Evolutionary conservation across 148 eudicot species (phyloP).

Genomic region (Linanthus parryae): DNA sequence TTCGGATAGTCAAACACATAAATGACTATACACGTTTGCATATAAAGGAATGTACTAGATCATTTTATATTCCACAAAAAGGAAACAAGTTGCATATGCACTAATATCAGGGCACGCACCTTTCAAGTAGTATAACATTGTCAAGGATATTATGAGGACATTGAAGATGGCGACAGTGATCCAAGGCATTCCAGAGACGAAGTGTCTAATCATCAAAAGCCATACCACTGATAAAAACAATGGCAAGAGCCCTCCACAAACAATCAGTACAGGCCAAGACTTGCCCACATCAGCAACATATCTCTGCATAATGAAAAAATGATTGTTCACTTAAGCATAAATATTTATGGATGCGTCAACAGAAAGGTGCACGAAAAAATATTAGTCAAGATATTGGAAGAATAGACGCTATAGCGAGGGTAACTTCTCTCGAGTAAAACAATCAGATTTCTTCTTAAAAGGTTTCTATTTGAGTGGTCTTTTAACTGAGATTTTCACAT

Average conservation of each 20-base stretch:
- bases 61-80: neutral
- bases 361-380: too few relatives aligned
- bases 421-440: too few relatives aligned
- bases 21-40: too few relatives aligned
- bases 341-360: too few relatives aligned
- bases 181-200: conserved; percentile 98
- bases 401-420: too few relatives aligned
- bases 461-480: too few relatives aligned
- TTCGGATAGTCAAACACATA: too few relatives aligned
- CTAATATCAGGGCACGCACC: too few relatives aligned
- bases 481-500: too few relatives aligned
- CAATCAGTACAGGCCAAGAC: conserved; percentile 86
- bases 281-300: conserved; percentile 95
- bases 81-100: conserved; percentile 16
- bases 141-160: conserved; percentile 70
- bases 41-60: too few relatives aligned
- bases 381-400: too few relatives aligned
- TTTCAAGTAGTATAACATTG: conserved; percentile 81
- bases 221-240: conserved; percentile 76
- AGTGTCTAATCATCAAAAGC: conserved; percentile 87
- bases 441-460: too few relatives aligned
- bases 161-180: conserved; percentile 81
- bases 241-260: conserved; percentile 93
- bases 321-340: conserved; percentile 1
- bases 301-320: conserved; percentile 82